Evolutionary conservation across 2,329 filamentous ascomycete genomes (phyloP), one percentile per base, ranked within the genome.

Genomic region (Claviceps quebecensis): DNA sequence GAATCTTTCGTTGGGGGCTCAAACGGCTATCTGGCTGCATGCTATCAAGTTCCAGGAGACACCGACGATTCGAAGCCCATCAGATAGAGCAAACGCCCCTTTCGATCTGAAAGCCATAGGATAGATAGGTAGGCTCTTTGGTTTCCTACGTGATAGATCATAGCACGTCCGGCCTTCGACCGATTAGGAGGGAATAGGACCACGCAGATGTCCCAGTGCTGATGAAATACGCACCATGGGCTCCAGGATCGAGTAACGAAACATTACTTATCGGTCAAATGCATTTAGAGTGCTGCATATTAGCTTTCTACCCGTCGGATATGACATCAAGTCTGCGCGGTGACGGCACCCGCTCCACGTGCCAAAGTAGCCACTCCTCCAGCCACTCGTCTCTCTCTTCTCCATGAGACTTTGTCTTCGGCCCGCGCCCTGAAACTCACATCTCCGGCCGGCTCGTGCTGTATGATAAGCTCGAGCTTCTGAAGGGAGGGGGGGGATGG

Each of bases 401-500:
- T 38, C 7, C 34, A 11, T 13, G 5, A 23, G 19, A 40, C 22
- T 16, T 14, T 34, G 2, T 26, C 22, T n/a, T 45, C 43, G 14
- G 34, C 16, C 16, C 43, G 7, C 16, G 13, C 36, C 26, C 13
- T 29, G 7, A 22, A 23, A 9, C 23, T 8, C 8, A 2, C 9
- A 38, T 44, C 39, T 29, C 48, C 39, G 51, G 48, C 39, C 36
- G 45, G 48, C 19, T 45, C 17, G 22, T 43, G 19, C 29, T n/a
- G 29, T 29, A 53, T 46, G 50, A 51, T 47, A 48, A 46, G 45
- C 39, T 13, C 23, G 37, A 5, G 4, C 6, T 53, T 34, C 47
- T 47, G 46, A 23, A 43, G 4, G 11, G 22, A 9, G 22, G 5
- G 22, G 22, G 14, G 22, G 13, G 39, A 8, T 5, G 40, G 9